Conservation (phyloP, 1,284 basidiomycete species). For the Leccinum olivaceoglutinosum region DNA sequence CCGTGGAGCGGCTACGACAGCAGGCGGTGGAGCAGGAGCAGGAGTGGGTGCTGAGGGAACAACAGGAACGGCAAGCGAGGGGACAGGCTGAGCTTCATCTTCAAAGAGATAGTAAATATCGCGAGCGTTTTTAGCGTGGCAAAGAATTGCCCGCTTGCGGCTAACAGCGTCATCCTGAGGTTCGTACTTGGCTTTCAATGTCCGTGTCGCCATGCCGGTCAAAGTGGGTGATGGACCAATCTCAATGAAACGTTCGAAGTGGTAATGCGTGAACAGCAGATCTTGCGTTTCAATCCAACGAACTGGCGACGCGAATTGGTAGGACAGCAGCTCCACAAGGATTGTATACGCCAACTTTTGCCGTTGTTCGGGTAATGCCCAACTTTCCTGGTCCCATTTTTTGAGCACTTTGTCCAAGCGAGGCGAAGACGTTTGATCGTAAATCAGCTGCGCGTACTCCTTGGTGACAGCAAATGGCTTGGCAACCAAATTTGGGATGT, state of each 20-base stretch:
- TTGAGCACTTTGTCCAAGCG: slow-evolving; percentile 90
- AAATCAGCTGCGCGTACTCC: slow-evolving; percentile 91
- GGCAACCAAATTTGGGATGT: slow-evolving; percentile 96
- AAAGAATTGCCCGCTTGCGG: slow-evolving; percentile 79
- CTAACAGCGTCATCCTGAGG: slow-evolving; percentile 81
- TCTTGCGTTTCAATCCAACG: slow-evolving; percentile 99
- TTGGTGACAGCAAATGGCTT: slow-evolving; percentile 89
- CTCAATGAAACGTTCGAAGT: slow-evolving; percentile 93
- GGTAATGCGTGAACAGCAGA: slow-evolving; percentile 83
- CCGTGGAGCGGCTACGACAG: slow-evolving; percentile 46
- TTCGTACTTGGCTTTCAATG: slow-evolving; percentile 96
- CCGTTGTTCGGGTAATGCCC: slow-evolving; percentile 78
- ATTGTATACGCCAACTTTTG: slow-evolving; percentile 94
- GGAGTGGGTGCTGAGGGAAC: slow-evolving; percentile 41
- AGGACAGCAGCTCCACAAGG: slow-evolving; percentile 93
- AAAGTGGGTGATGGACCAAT: slow-evolving; percentile 95
- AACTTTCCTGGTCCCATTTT: slow-evolving; percentile 90
- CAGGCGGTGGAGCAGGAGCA: slow-evolving; percentile 35
- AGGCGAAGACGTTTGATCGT: slow-evolving; percentile 91
- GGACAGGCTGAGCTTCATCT: slow-evolving; percentile 62
- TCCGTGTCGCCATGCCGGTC: slow-evolving; percentile 91
- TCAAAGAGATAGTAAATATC: slow-evolving; percentile 99
- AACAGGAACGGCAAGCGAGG: slow-evolving; percentile 39
- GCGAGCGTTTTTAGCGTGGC: slow-evolving; percentile 92
- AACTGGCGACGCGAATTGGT: slow-evolving; percentile 94